These are phyloP conservation scores for Sanghuangporus sanghuang DNA, from an alignment of 1,284 basidiomycete species.

Conservation along the genomic window DNA sequence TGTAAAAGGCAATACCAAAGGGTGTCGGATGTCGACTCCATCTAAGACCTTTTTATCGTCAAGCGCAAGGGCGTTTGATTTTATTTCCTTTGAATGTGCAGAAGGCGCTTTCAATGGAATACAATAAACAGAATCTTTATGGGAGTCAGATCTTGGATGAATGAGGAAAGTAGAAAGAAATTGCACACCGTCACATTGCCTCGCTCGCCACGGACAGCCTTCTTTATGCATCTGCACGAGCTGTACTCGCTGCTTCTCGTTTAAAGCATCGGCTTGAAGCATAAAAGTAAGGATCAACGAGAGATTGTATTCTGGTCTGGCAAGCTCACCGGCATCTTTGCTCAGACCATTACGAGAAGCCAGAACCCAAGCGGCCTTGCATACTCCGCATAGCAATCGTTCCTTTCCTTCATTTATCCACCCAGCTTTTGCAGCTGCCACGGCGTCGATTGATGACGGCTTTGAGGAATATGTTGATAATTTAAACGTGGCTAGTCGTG, in stretches of 20 bases:
- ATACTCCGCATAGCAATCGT: conserved; percentile 64
- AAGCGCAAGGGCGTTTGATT: conserved; percentile 46
- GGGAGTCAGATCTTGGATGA: conserved; percentile 2
- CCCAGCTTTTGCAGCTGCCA: conserved; percentile 71
- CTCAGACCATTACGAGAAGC: conserved; percentile 59
- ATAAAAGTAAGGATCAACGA: conserved; percentile 6
- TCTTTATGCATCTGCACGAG: conserved; percentile 69
- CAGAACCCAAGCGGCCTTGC: conserved; percentile 66
- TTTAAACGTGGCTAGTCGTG: conserved; percentile 70
- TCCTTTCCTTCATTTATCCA: conserved; percentile 78
- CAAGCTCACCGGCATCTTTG: conserved; percentile 64
- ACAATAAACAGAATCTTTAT: conserved; percentile 64
- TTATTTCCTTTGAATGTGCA: conserved; percentile 54
- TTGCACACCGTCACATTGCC: conserved; percentile 65
- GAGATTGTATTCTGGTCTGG: conserved; percentile 16
- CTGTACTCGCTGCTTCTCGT: conserved; percentile 63
- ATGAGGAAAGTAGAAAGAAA: conserved; percentile 22
- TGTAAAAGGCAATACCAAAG: conserved; percentile 44
- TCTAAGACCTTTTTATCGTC: conserved; percentile 39
- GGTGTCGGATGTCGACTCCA: conserved; percentile 60
- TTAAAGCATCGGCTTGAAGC: conserved; percentile 51
- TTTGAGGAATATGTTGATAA: conserved; percentile 74
- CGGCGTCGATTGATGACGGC: conserved; percentile 64
- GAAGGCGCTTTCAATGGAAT: conserved; percentile 64
- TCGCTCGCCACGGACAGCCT: conserved; percentile 75